Percentiles rank a stretch among this genome's conserved stretches.
These are phyloP conservation scores for Geosmithia morbida DNA, from an alignment of 2,329 filamentous ascomycete genomes.

Conservation along the genomic window DNA sequence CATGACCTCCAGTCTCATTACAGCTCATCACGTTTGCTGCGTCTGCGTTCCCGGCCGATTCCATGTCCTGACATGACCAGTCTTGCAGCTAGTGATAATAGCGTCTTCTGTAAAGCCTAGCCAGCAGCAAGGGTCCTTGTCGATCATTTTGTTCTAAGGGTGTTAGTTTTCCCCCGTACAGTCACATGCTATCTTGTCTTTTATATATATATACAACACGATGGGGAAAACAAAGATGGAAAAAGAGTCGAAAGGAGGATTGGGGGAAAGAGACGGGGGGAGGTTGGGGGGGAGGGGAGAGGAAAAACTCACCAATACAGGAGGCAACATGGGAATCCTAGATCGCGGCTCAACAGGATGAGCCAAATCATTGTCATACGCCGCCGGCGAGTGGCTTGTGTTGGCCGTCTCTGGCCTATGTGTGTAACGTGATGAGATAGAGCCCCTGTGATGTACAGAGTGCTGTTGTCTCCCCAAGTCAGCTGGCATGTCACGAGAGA, in stretches of 20 bases:
- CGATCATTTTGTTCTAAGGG: constrained; percentile 60
- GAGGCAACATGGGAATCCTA: constrained; percentile 72
- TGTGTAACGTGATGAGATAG: constrained; percentile 20
- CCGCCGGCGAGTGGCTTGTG: constrained; percentile 47
- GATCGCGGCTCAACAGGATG: constrained; percentile 79
- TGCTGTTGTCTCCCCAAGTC: constrained; percentile 2
- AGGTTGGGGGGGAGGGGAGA: neutral
- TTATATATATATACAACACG: too few species aligned
- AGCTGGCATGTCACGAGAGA: neutral
- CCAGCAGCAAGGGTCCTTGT: constrained; percentile 79
- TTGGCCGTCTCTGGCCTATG: constrained; percentile 49
- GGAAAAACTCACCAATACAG: constrained; percentile 59
- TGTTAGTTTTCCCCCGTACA: neutral
- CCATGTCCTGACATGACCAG: constrained; percentile 33
- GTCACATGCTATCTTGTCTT: too few species aligned
- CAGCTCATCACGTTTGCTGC: neutral
- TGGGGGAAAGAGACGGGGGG: neutral
- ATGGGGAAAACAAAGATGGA: too few species aligned
- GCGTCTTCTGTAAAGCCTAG: constrained; percentile 86
- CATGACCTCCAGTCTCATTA: too few species aligned
- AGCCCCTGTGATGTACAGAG: constrained; percentile 1
- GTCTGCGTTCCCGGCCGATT: constrained; percentile 2
- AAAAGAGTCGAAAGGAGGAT: too few species aligned
- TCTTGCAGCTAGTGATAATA: constrained; percentile 84
- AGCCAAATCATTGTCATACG: constrained; percentile 44